Base-by-base conservation (phyloP, 202 grass and related monocot genomes). In the Carex arenaria region DNA sequence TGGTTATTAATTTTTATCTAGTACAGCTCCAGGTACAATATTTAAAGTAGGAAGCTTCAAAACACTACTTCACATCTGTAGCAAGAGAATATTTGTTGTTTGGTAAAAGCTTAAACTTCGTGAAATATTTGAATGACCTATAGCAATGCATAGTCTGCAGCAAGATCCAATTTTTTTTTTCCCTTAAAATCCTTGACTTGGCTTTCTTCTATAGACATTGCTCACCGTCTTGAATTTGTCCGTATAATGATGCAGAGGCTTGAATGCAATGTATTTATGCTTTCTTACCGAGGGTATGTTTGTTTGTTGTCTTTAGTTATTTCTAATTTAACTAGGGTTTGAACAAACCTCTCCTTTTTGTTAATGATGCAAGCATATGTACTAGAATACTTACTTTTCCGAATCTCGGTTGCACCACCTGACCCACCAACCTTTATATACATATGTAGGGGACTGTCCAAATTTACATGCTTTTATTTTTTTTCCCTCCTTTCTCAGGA, bases 261-360 rank as follows among this genome's bases (percentile, higher is more conserved):
- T 36, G 91, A 99, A 67, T 99, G 96, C 96, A 99, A 99, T 90
- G 93, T 94, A 23, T 96, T 99, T 85, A 99, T 99, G 96, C 96
- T 99, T 94, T 99, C 96, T 80, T 99, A 99, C 67, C 90, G 96
- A 88, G 96, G 96, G 96, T 99, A 92, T 89, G 82, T 32, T 53
- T 34, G 45, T 67, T 19, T 54, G 1, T 88, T 82, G 61, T 91
- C 38, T 72, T 72, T 80, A 40, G 38, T 51, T 64, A 81, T 61
- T 85, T 87, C 74, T 70, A 62, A 23, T 90, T 81, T 54, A 84
- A 4, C 49, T 86, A 84, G 53, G 36, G 52, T 70, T 68, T 34
- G 82, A 55, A 19, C 61, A 69, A 51, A 22, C 60, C 22, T 64
- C 73, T 17, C 66, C 54, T 38, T 82, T 69, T 17, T 86, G 57